Conservation (phyloP, 495 filamentous ascomycete species). For the Penicillium paxilli region DNA sequence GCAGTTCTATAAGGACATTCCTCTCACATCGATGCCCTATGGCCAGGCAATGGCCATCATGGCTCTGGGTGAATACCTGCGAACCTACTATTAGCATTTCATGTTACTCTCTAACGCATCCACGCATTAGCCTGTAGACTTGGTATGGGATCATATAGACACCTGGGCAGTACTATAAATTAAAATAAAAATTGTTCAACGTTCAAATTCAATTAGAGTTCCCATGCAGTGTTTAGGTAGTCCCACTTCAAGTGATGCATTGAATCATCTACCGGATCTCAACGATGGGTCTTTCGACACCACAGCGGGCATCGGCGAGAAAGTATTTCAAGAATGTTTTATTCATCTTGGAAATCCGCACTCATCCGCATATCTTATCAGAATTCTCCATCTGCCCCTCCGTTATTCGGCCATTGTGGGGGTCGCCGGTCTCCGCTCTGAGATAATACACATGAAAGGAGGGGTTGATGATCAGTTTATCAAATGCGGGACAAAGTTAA, state of each 20-base stretch:
- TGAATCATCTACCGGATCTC: too few relatives aligned
- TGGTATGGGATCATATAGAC: slow-evolving; percentile 8
- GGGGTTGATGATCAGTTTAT: neutral
- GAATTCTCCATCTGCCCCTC: neutral
- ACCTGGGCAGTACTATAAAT: too few relatives aligned
- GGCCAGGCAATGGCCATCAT: slow-evolving; percentile 79
- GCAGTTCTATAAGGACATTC: slow-evolving; percentile 70
- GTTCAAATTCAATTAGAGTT: too few relatives aligned
- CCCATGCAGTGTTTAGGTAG: too few relatives aligned
- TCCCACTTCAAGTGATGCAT: too few relatives aligned
- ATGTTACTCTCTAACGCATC: neutral
- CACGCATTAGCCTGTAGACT: neutral
- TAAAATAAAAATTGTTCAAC: too few relatives aligned
- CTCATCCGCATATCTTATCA: neutral
- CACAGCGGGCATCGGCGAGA: neutral
- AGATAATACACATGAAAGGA: neutral
- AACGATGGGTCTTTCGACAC: neutral
- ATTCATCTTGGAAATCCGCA: neutral
- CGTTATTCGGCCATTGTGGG: neutral
- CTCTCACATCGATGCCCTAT: slow-evolving; percentile 72
- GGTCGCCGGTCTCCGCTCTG: neutral
- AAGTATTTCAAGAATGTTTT: neutral
- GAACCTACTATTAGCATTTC: slow-evolving; percentile 46
- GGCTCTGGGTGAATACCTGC: slow-evolving; percentile 64
- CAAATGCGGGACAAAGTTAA: neutral